phyloP scores from a whole-genome alignment of 1,139 yeast genomes.

The Taphrina wiesneri region DNA sequence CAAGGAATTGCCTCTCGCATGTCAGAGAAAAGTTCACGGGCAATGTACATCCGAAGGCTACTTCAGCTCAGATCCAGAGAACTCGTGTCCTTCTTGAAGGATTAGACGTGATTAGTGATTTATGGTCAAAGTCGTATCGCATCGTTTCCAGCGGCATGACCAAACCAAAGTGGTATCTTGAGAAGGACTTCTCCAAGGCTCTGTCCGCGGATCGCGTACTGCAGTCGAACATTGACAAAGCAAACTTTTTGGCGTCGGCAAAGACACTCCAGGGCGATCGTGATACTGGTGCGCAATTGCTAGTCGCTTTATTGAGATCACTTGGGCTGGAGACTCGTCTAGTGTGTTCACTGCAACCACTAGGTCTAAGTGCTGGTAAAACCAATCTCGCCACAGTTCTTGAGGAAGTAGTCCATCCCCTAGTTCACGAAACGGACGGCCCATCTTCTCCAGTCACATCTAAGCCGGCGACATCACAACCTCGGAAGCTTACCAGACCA shows the following conservation, averaged over 20 bases:
- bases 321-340: slow-evolving; percentile 72
- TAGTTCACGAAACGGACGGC: neutral
- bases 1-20: slow-evolving; percentile 48
- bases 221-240: slow-evolving; percentile 41
- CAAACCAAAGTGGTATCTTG: slow-evolving; percentile 30
- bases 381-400: slow-evolving; percentile 9
- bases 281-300: slow-evolving; percentile 85
- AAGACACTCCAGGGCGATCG: slow-evolving; percentile 62
- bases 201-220: neutral
- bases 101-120: slow-evolving; percentile 60
- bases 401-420: neutral
- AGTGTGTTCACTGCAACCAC: slow-evolving; percentile 82
- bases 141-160: slow-evolving; percentile 38
- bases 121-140: slow-evolving; percentile 42
- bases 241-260: slow-evolving; percentile 51
- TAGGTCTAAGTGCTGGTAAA: slow-evolving; percentile 57
- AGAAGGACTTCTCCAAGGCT: slow-evolving; percentile 40
- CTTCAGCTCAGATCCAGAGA: slow-evolving; percentile 49
- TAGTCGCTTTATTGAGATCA: slow-evolving; percentile 71
- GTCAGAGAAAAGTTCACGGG: slow-evolving; percentile 44
- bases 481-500: slow-evolving; percentile 24
- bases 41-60: slow-evolving; percentile 54
- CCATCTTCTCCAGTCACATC: neutral
- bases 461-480: neutral
- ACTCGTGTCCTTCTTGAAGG: slow-evolving; percentile 77